A percentile compares a stretch with the other conserved stretches of the same genome.
Evolutionary conservation across 177 flowering plant species (phyloP).

Genomic region (Vitis hybrid): DNA sequence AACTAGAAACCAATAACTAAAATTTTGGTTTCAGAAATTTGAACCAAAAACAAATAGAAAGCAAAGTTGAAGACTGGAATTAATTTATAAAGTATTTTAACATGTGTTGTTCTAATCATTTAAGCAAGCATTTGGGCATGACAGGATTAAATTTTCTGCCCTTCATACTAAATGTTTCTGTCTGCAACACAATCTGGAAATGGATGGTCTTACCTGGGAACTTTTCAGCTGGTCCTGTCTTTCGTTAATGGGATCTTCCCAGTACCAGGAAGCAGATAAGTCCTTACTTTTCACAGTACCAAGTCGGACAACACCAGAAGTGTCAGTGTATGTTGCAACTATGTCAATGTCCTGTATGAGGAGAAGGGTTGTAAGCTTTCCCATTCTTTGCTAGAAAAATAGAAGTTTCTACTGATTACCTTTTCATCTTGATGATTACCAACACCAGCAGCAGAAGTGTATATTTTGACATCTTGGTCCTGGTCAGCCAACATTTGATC

Average conservation of each 20-base stretch:
- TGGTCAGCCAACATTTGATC: slow-evolving; percentile 11
- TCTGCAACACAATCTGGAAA: no score
- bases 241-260: slow-evolving; percentile 52
- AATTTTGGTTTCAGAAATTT: background rate
- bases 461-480: slow-evolving; percentile 8
- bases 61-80: background rate
- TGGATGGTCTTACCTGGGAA: slow-evolving; percentile 38
- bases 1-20: background rate
- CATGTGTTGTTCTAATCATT: no score
- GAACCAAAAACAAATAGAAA: background rate
- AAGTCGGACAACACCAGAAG: slow-evolving; percentile 53
- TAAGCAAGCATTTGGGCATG: no score
- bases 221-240: slow-evolving; percentile 23
- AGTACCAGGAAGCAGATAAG: slow-evolving; percentile 83
- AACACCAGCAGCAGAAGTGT: slow-evolving; percentile 6
- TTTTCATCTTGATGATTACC: slow-evolving; percentile 26
- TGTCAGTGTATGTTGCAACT: slow-evolving; percentile 63
- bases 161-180: no score
- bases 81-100: no score
- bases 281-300: slow-evolving; percentile 59
- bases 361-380: slow-evolving; percentile 8
- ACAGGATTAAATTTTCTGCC: no score
- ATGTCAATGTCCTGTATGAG: slow-evolving; percentile 70
- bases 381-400: background rate
- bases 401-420: slow-evolving; percentile 26